Evolutionary conservation across 768 basidiomycete genomes (phyloP).

Genomic region (Tylopilus subfusipes): DNA sequence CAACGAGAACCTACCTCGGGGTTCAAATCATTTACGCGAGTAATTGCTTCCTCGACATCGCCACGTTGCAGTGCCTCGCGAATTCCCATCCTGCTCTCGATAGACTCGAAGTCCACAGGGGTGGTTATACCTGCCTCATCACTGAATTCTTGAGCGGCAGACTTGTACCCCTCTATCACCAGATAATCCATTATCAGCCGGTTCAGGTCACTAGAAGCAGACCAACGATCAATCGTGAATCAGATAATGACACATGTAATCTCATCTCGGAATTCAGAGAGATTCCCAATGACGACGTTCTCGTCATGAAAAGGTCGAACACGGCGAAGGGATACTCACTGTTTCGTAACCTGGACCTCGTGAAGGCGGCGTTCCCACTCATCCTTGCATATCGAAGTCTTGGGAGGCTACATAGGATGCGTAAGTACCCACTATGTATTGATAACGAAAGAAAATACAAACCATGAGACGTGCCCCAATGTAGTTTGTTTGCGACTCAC

Average conservation of each 20-base stretch:
- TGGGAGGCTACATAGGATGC: constrained; percentile 43
- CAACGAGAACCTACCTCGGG: constrained; percentile 73
- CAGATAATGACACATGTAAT: constrained; percentile 94
- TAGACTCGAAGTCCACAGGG: constrained; percentile 85
- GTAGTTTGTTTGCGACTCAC: no score
- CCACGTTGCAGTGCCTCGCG: constrained; percentile 92
- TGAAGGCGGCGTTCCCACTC: constrained; percentile 86
- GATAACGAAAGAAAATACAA: constrained; percentile 15
- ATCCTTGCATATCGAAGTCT: constrained; percentile 62
- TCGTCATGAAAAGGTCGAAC: no score
- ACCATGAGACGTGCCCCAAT: no score
- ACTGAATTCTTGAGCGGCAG: constrained; percentile 93
- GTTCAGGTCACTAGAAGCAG: constrained; percentile 76
- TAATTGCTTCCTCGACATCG: constrained; percentile 92
- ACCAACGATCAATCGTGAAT: constrained; percentile 34
- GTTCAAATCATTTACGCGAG: constrained; percentile 92
- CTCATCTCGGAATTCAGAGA: constrained; percentile 87
- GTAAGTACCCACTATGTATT: background rate
- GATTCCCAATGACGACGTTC: constrained; percentile 92
- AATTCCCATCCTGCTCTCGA: constrained; percentile 92
- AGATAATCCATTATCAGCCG: constrained; percentile 96
- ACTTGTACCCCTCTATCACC: constrained; percentile 95
- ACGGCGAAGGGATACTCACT: constrained; percentile 80
- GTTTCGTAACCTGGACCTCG: constrained; percentile 80
- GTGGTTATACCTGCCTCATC: constrained; percentile 76